Percentiles rank a stretch among this genome's conserved stretches.
Evolutionary conservation across 2,329 filamentous ascomycete genomes (phyloP).

Genomic region (Trichoderma sp.): DNA sequence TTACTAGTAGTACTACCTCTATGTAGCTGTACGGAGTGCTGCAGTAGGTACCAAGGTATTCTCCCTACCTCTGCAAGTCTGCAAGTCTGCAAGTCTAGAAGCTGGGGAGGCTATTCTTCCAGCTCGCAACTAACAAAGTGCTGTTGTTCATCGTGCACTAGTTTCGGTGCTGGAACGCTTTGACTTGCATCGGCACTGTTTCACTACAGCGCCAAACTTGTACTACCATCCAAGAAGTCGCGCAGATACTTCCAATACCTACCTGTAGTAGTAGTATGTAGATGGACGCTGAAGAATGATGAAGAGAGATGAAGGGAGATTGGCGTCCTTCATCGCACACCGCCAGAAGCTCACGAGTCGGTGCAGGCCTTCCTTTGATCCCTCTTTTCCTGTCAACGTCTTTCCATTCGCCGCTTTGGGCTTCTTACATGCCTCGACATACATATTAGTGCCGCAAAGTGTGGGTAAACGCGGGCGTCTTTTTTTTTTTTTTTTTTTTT

Average conservation of each 20-base stretch:
- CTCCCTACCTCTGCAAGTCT: conserved; percentile 6
- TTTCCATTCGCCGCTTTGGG: conserved; percentile 3
- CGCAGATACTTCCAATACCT: too few relatives aligned
- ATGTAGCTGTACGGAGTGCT: too few relatives aligned
- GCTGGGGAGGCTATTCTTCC: neutral
- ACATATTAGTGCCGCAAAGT: neutral
- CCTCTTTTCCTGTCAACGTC: neutral
- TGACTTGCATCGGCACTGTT: neutral
- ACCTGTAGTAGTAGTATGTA: too few relatives aligned
- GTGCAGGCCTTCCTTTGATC: neutral
- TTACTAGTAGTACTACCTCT: neutral
- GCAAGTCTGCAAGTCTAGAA: neutral
- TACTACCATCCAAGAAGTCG: neutral
- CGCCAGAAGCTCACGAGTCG: neutral
- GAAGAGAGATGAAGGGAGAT: neutral
- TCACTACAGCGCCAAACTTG: neutral
- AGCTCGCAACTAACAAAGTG: neutral
- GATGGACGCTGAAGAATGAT: neutral
- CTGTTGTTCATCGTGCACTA: neutral
- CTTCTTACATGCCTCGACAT: conserved; percentile 4
- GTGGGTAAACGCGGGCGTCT: neutral
- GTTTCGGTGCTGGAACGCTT: neutral
- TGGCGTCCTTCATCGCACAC: neutral
- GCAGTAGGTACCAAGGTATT: neutral
- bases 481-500: too few relatives aligned